Evolutionary conservation across 169 alveolate genomes (phyloP).

Genomic region (Plasmodium vinckei): DNA sequence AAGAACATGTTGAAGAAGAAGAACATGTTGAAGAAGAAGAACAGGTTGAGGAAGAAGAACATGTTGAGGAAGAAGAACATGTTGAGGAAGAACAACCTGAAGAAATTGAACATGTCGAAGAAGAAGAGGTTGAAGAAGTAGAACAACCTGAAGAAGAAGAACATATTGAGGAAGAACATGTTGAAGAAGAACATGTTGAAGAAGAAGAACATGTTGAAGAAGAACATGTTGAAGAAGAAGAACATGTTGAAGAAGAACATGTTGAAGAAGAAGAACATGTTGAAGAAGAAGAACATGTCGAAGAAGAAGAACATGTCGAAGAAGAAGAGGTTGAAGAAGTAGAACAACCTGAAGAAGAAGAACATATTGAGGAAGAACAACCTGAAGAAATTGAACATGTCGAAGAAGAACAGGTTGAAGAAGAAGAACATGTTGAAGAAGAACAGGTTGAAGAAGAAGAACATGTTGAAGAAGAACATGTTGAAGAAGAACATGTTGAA

Average conservation of each 20-base stretch:
- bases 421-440: too few species aligned
- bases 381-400: neutral
- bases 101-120: neutral
- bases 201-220: neutral
- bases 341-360: neutral
- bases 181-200: neutral
- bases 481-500: too few species aligned
- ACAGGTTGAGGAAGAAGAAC: neutral
- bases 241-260: neutral
- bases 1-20: too few species aligned
- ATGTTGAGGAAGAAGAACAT: conserved; percentile 1
- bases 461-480: too few species aligned
- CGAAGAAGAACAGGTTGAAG: too few species aligned
- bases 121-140: neutral
- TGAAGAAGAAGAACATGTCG: neutral
- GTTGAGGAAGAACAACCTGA: too few species aligned
- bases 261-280: neutral
- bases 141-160: neutral
- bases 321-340: neutral
- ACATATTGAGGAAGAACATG: neutral
- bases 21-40: neutral
- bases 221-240: neutral
- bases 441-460: too few species aligned
- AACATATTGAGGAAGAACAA: neutral
- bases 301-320: neutral